Conservation (phyloP, 805 yeast genomes). For the Kodamaea hsintzibuensis region DNA sequence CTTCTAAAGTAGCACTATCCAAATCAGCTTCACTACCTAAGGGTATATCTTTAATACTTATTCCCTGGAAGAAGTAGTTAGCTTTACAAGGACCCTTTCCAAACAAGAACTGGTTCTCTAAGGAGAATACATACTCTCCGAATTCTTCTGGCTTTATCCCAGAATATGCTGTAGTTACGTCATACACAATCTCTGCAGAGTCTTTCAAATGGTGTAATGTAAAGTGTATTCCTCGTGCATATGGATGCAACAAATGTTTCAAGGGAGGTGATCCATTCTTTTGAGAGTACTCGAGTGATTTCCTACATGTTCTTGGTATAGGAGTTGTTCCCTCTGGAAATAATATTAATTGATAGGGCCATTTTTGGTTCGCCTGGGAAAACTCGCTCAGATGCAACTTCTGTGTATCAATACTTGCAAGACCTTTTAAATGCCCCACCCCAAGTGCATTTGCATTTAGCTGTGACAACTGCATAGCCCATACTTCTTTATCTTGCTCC, state of each 20-base stretch:
- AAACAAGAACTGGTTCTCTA: constrained; percentile 59
- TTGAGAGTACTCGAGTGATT: constrained; percentile 57
- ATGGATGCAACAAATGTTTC: constrained; percentile 75
- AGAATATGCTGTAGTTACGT: constrained; percentile 79
- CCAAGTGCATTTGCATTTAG: constrained; percentile 63
- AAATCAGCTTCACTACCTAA: constrained; percentile 42
- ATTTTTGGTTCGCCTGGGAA: constrained; percentile 33
- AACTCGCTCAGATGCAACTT: constrained; percentile 18
- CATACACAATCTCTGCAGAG: constrained; percentile 65
- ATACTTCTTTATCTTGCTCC: constrained; percentile 64
- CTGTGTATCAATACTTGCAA: constrained; percentile 23
- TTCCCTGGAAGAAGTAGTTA: constrained; percentile 63
- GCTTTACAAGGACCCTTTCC: constrained; percentile 74
- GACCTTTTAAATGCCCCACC: constrained; percentile 50
- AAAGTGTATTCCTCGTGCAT: constrained; percentile 75
- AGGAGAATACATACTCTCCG: constrained; percentile 77
- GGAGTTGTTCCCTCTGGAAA: constrained; percentile 96
- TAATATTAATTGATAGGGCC: constrained; percentile 63
- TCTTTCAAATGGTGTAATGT: constrained; percentile 56
- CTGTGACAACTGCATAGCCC: constrained; percentile 54
- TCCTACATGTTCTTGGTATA: constrained; percentile 60
- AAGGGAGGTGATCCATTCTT: constrained; percentile 50
- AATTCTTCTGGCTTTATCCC: constrained; percentile 63
- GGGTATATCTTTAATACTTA: constrained; percentile 64
- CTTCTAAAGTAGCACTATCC: constrained; percentile 43